These are phyloP conservation scores for Phyllosticta ampelicida DNA, from an alignment of 2,329 filamentous ascomycete species.

Conservation along the genomic window DNA sequence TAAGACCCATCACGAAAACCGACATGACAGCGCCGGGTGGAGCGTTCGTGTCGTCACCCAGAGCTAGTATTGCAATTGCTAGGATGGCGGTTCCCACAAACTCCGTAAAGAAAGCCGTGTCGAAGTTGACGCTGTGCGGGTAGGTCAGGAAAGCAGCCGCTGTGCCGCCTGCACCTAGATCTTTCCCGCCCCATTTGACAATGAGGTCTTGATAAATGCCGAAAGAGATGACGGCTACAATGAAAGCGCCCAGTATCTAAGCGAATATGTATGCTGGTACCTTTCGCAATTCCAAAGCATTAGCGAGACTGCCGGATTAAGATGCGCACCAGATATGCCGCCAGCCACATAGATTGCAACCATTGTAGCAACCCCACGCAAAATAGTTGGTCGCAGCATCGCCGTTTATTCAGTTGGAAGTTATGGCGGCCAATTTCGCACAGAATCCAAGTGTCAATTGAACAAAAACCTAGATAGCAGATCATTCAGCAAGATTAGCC, in stretches of 20 bases:
- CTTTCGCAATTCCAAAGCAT: constrained; percentile 22
- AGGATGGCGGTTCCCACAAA: constrained; percentile 23
- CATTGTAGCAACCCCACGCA: constrained; percentile 48
- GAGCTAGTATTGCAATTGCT: constrained; percentile 23
- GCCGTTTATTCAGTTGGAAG: constrained; percentile 32
- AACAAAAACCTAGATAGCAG: background rate
- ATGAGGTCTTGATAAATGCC: constrained; percentile 28
- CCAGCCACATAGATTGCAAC: constrained; percentile 36
- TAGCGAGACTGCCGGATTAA: constrained; percentile 39
- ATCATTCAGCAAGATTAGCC: background rate
- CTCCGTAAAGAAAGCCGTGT: constrained; percentile 29
- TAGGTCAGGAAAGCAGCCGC: constrained; percentile 20
- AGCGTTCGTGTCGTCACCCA: constrained; percentile 34
- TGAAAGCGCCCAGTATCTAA: constrained; percentile 27
- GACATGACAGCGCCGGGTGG: constrained; percentile 35
- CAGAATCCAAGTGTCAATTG: constrained; percentile 36
- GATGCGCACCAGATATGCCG: constrained; percentile 38
- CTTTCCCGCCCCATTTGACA: constrained; percentile 12
- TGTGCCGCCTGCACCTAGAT: constrained; percentile 14
- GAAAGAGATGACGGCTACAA: constrained; percentile 25
- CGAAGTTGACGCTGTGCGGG: constrained; percentile 18
- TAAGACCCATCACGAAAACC: constrained; percentile 21
- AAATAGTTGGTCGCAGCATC: constrained; percentile 22
- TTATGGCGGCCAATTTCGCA: constrained; percentile 39
- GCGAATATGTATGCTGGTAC: constrained; percentile 22